phyloP scores from a whole-genome alignment of 2,329 filamentous ascomycete genomes.

The Endothia cerciana region DNA sequence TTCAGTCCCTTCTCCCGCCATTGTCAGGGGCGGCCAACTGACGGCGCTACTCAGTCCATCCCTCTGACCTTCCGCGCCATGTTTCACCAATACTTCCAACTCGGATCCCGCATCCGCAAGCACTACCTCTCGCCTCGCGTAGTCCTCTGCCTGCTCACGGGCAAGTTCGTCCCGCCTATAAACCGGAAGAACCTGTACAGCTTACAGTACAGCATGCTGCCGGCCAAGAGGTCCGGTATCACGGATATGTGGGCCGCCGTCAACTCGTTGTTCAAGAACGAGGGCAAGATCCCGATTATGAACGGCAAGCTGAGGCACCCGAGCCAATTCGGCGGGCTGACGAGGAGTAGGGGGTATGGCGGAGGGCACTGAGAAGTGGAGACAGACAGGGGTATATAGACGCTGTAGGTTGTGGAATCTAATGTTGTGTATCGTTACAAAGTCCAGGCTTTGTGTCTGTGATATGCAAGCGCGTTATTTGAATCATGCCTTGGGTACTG shows the following conservation, averaged over 20 bases:
- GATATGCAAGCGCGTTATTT: neutral
- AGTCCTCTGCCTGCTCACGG: slow-evolving; percentile 83
- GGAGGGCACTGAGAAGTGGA: slow-evolving; percentile 21
- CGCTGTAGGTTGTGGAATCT: neutral
- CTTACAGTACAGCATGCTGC: slow-evolving; percentile 97
- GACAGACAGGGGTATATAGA: no score
- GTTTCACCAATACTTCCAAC: slow-evolving; percentile 97
- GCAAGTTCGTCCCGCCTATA: slow-evolving; percentile 92
- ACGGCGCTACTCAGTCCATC: slow-evolving; percentile 64
- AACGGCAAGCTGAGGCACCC: slow-evolving; percentile 35
- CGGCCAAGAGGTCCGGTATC: slow-evolving; percentile 77
- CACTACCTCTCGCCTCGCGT: slow-evolving; percentile 93
- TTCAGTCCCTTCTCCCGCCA: neutral
- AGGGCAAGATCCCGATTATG: slow-evolving; percentile 46
- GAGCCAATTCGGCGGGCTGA: slow-evolving; percentile 16
- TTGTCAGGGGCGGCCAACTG: slow-evolving; percentile 17
- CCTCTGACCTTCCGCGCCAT: slow-evolving; percentile 90
- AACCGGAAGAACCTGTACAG: slow-evolving; percentile 94
- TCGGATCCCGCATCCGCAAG: slow-evolving; percentile 87
- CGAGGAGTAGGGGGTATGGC: slow-evolving; percentile 23
- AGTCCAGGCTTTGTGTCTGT: neutral
- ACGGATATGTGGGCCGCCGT: slow-evolving; percentile 83
- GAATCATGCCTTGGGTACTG: neutral
- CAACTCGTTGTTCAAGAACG: slow-evolving; percentile 52
- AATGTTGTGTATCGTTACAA: no score